Conservation (phyloP, 768 basidiomycete genomes). For the Megacollybia marginata region DNA sequence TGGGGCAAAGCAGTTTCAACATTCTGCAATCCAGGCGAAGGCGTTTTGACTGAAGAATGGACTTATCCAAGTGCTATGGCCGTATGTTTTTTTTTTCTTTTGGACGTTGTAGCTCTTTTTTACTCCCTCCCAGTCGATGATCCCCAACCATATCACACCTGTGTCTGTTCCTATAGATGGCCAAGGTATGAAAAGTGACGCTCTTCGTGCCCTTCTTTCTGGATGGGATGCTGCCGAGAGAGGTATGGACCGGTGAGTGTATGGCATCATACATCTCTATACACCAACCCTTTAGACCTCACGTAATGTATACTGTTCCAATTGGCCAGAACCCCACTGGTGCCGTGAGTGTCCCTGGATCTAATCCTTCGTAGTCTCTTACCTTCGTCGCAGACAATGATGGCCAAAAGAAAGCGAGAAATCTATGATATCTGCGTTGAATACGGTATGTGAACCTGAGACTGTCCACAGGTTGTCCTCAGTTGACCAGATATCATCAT, state of each 20-base stretch:
- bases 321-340: conserved; percentile 86
- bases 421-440: conserved; percentile 81
- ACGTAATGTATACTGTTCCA: conserved; percentile 68
- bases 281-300: conserved; percentile 40
- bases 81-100: conserved; percentile 20
- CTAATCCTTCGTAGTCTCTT: background rate
- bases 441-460: conserved; percentile 41
- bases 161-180: conserved; percentile 63
- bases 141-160: conserved; percentile 30
- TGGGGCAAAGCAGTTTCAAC: conserved; percentile 52
- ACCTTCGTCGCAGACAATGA: conserved; percentile 45
- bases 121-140: background rate
- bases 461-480: background rate
- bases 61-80: conserved; percentile 59
- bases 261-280: background rate
- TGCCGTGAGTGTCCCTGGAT: conserved; percentile 32
- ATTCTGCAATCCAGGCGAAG: conserved; percentile 61
- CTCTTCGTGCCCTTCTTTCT: conserved; percentile 49
- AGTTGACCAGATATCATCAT: conserved; percentile 54
- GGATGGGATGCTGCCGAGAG: conserved; percentile 58
- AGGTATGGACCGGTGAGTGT: conserved; percentile 45
- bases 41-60: conserved; percentile 59
- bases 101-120: background rate
- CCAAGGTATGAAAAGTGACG: conserved; percentile 58
- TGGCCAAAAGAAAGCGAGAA: conserved; percentile 55